Conservation (phyloP, 2,329 filamentous ascomycete genomes). For the Aspergillus sp. region DNA sequence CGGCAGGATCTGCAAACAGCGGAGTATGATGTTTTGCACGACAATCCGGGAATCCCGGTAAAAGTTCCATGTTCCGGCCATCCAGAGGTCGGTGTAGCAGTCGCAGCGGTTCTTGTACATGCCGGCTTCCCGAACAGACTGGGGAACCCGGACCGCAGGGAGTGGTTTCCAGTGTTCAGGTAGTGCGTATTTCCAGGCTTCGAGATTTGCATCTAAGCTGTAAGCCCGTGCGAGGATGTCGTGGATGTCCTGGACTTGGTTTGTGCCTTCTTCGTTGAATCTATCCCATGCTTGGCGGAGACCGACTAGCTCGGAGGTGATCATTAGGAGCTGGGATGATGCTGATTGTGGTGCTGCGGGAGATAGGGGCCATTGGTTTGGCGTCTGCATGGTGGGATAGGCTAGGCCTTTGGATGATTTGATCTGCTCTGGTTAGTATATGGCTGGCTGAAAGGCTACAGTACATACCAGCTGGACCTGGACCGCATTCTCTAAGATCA, state of each 20-base stretch:
- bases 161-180: slow-evolving; percentile 28
- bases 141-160: slow-evolving; percentile 26
- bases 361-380: slow-evolving; percentile 27
- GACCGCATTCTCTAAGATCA: slow-evolving; percentile 25
- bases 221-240: slow-evolving; percentile 23
- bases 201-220: slow-evolving; percentile 25
- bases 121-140: slow-evolving; percentile 29
- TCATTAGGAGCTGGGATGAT: slow-evolving; percentile 24
- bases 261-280: slow-evolving; percentile 6
- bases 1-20: slow-evolving; percentile 24
- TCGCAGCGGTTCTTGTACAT: slow-evolving; percentile 31
- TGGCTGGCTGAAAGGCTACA: background rate
- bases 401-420: slow-evolving; percentile 24
- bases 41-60: slow-evolving; percentile 33
- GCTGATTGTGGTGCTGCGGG: slow-evolving; percentile 17
- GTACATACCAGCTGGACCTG: slow-evolving; percentile 30
- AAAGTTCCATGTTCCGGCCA: slow-evolving; percentile 32
- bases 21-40: slow-evolving; percentile 30
- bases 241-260: slow-evolving; percentile 12
- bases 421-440: slow-evolving; percentile 21
- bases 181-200: slow-evolving; percentile 27
- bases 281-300: slow-evolving; percentile 28
- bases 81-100: slow-evolving; percentile 34
- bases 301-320: slow-evolving; percentile 26
- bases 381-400: slow-evolving; percentile 25